Percentiles rank a stretch among this genome's conserved stretches.
Evolutionary conservation across 2,329 filamentous ascomycete genomes (phyloP).

Genomic region (Beauveria bassiana): DNA sequence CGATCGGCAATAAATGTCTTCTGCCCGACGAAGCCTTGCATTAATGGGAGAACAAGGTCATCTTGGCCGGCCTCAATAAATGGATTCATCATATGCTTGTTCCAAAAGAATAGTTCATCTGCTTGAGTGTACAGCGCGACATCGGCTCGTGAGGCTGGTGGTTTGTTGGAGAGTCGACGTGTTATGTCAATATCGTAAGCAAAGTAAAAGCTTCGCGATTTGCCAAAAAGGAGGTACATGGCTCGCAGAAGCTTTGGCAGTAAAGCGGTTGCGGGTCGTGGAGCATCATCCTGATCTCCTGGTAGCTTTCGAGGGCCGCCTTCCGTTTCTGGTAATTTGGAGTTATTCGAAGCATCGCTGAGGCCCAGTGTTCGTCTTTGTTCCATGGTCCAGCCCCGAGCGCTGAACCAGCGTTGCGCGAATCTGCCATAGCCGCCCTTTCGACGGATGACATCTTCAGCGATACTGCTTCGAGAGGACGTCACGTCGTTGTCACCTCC

Average conservation of each 20-base stretch:
- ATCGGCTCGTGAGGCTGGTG: conserved; percentile 16
- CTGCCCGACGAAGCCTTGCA: conserved; percentile 94
- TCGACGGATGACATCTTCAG: conserved; percentile 78
- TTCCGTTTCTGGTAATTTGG: conserved; percentile 13
- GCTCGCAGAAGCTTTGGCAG: conserved; percentile 80
- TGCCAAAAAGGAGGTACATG: conserved; percentile 74
- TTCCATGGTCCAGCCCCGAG: conserved; percentile 69
- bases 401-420: conserved; percentile 85
- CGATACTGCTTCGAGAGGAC: conserved; percentile 55
- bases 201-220: conserved; percentile 83
- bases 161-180: conserved; percentile 42
- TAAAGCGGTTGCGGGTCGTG: conserved; percentile 37
- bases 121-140: conserved; percentile 61
- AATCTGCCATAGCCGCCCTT: conserved; percentile 84
- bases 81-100: conserved; percentile 62
- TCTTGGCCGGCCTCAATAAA: conserved; percentile 70
- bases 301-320: conserved; percentile 22
- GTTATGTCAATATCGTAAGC: conserved; percentile 94
- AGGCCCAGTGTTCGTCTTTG: conserved; percentile 63
- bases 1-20: conserved; percentile 66
- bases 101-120: conserved; percentile 87
- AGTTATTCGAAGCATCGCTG: conserved; percentile 33
- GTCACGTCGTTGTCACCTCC: conserved; percentile 26
- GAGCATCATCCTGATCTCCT: conserved; percentile 31
- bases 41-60: conserved; percentile 66